These are phyloP conservation scores for Parietaria judaica DNA, from an alignment of 306 rosid genomes.

Conservation along the genomic window DNA sequence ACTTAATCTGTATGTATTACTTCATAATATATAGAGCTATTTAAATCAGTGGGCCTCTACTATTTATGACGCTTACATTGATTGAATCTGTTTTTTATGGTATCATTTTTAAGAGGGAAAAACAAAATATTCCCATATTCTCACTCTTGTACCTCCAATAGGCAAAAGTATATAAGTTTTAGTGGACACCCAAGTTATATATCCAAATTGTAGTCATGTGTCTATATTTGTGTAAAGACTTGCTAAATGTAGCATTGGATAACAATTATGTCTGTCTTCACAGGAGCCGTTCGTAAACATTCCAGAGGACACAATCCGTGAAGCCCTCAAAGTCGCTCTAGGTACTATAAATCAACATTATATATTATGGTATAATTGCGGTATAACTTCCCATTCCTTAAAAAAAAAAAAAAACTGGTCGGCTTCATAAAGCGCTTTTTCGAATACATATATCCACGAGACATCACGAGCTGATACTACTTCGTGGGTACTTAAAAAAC, in stretches of 20 bases:
- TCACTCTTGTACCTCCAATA: not conserved
- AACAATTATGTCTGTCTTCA: conserved; percentile 16
- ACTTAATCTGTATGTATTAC: not conserved
- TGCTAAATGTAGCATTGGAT: too few species aligned
- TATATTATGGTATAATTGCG: too few species aligned
- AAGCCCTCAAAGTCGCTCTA: conserved; percentile 84
- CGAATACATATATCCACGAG: too few species aligned
- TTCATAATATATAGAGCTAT: not conserved
- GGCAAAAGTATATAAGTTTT: too few species aligned
- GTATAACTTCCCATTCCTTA: too few species aligned
- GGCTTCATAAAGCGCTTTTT: too few species aligned
- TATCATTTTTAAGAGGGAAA: not conserved
- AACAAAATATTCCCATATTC: not conserved
- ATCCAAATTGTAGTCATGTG: too few species aligned
- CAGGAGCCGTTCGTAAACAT: conserved; percentile 97
- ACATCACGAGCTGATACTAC: too few species aligned
- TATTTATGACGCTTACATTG: not conserved
- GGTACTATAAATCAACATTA: conserved; percentile 43
- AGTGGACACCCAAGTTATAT: too few species aligned
- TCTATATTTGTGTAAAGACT: too few species aligned
- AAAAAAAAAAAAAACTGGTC: too few species aligned
- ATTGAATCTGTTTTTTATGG: not conserved
- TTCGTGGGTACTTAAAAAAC: too few species aligned
- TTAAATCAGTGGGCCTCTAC: not conserved
- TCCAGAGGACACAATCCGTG: conserved; percentile 80